Conservation (phyloP, 495 filamentous ascomycete genomes). For the Neurospora tetrasperma region DNA sequence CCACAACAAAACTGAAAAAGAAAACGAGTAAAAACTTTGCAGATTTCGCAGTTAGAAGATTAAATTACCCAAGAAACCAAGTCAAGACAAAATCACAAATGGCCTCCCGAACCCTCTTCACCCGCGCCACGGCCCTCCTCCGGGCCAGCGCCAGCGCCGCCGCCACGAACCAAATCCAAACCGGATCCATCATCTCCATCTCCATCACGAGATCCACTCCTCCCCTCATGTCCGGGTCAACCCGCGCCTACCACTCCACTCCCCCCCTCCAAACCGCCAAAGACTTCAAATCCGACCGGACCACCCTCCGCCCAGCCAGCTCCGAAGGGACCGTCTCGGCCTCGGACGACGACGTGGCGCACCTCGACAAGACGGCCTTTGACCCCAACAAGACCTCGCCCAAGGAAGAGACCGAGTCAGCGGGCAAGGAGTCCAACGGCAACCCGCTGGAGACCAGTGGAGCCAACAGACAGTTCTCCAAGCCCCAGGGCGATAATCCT, state of each 20-base stretch:
- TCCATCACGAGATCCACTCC: not conserved
- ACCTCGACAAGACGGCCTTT: constrained; percentile 30
- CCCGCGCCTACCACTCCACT: constrained; percentile 14
- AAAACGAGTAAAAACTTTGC: no score
- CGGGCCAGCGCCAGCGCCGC: not conserved
- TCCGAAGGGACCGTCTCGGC: constrained; percentile 29
- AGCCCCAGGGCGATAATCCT: constrained; percentile 11
- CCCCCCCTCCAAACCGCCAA: constrained; percentile 19
- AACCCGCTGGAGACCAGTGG: constrained; percentile 31
- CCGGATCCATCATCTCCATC: not conserved
- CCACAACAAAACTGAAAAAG: not conserved
- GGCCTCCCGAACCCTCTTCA: not conserved
- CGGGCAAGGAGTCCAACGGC: constrained; percentile 16
- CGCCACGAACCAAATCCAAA: not conserved
- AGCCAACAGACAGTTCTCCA: constrained; percentile 25
- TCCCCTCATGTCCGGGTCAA: not conserved
- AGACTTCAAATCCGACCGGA: constrained; percentile 25
- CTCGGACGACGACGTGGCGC: constrained; percentile 27
- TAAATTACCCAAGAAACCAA: no score
- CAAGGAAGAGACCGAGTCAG: constrained; percentile 19
- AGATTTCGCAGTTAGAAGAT: no score
- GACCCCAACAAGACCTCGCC: constrained; percentile 31
- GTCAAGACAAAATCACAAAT: not conserved
- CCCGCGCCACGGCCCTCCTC: not conserved
- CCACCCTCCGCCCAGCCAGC: constrained; percentile 28